phyloP scores from a whole-genome alignment of 2,329 filamentous ascomycete species.

The Colletotrichum shisoi region DNA sequence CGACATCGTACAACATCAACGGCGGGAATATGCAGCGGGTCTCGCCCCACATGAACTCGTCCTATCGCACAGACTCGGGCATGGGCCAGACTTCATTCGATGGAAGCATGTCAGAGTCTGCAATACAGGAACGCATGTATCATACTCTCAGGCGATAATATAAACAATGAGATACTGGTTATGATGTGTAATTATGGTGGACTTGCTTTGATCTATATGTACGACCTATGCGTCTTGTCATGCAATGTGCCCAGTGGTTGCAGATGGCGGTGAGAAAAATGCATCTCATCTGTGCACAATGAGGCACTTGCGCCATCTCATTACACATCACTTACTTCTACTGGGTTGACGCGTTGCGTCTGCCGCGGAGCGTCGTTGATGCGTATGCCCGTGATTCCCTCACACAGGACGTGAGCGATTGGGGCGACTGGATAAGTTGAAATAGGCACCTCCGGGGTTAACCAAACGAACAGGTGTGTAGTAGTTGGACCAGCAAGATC shows the following conservation, averaged over 20 bases:
- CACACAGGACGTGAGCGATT: not conserved
- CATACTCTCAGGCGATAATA: conserved; percentile 27
- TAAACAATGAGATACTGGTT: conserved; percentile 2
- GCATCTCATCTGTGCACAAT: not conserved
- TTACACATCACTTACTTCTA: not conserved
- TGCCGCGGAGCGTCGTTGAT: not conserved
- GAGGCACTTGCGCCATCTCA: no score
- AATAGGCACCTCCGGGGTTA: not conserved
- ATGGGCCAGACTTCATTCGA: conserved; percentile 20
- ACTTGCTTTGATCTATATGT: no score
- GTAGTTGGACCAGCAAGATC: not conserved
- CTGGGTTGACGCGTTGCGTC: not conserved
- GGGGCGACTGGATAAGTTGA: not conserved
- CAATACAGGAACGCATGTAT: conserved; percentile 29
- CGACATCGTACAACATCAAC: conserved; percentile 20
- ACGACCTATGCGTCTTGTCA: not conserved
- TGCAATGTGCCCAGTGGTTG: not conserved
- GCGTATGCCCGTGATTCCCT: not conserved
- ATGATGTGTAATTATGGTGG: no score
- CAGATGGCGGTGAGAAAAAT: not conserved
- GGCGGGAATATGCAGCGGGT: conserved; percentile 22
- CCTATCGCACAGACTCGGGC: conserved; percentile 16
- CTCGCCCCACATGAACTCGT: conserved; percentile 9
- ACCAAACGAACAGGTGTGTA: not conserved
- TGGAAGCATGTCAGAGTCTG: conserved; percentile 14